A percentile compares a stretch with the other conserved stretches of the same genome.
Evolutionary conservation across 164 flowering plant species (phyloP).

Genomic region (Paratinospora sagittata): DNA sequence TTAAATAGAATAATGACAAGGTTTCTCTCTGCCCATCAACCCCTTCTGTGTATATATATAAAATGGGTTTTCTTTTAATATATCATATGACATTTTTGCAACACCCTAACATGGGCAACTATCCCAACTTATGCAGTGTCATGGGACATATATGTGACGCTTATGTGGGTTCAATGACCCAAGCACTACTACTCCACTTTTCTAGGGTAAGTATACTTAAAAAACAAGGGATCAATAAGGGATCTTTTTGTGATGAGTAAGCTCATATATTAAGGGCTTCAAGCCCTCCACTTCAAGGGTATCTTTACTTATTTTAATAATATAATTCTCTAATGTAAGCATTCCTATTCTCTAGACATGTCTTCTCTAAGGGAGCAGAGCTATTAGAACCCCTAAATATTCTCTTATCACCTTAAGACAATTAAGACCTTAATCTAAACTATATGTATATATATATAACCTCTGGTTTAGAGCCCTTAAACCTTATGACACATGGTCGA

Average conservation of each 20-base stretch:
- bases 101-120: slow-evolving; percentile 1
- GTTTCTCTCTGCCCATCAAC: not conserved
- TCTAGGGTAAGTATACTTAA: not conserved
- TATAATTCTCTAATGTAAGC: not conserved
- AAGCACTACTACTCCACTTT: not conserved
- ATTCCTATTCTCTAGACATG: slow-evolving; percentile 11
- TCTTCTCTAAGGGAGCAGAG: slow-evolving; percentile 10
- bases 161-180: not conserved
- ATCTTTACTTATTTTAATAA: not conserved
- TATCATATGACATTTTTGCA: not conserved
- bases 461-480: not conserved
- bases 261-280: not conserved
- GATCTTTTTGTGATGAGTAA: not conserved
- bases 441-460: not conserved
- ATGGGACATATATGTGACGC: not conserved
- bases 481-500: not conserved
- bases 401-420: slow-evolving; percentile 5
- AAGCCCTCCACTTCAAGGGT: not conserved
- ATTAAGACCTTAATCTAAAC: not conserved
- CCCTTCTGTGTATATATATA: not conserved
- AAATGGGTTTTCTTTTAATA: too few species aligned
- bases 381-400: slow-evolving; percentile 11
- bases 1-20: not conserved
- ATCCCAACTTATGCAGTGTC: not conserved
- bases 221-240: not conserved